Conservation (phyloP, 1,284 basidiomycete genomes). For the Melampsora larici-populina region DNA sequence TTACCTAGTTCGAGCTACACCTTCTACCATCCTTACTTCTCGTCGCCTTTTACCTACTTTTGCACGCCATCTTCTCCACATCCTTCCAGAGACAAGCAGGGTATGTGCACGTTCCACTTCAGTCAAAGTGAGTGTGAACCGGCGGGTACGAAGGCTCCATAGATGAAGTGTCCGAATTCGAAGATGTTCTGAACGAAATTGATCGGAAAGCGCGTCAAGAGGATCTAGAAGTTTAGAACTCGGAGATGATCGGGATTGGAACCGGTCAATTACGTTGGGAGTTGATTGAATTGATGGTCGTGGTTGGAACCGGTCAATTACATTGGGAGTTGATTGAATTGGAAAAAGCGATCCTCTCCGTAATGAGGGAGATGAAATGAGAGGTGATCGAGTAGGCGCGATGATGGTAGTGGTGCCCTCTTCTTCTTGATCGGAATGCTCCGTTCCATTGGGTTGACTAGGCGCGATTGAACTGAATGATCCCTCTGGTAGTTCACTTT, state of each 20-base stretch:
- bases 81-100: not conserved
- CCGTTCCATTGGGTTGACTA: too few relatives aligned
- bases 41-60: slow-evolving; percentile 22
- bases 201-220: slow-evolving; percentile 30
- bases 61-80: slow-evolving; percentile 28
- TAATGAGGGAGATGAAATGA: too few relatives aligned
- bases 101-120: slow-evolving; percentile 7
- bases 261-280: too few relatives aligned
- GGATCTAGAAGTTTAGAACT: slow-evolving; percentile 27
- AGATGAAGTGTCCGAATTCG: not conserved
- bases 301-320: too few relatives aligned
- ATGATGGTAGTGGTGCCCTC: too few relatives aligned
- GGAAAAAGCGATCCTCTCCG: too few relatives aligned
- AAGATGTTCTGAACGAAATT: slow-evolving; percentile 1
- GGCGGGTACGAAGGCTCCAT: slow-evolving; percentile 3
- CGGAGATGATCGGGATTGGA: not conserved
- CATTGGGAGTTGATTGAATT: too few relatives aligned
- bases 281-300: too few relatives aligned
- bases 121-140: not conserved
- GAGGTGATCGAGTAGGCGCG: too few relatives aligned
- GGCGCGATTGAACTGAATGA: too few relatives aligned
- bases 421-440: too few relatives aligned
- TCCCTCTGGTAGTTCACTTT: slow-evolving; percentile 8
- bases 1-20: slow-evolving; percentile 28
- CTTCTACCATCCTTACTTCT: slow-evolving; percentile 24